Evolutionary conservation across 2,329 filamentous ascomycete genomes (phyloP).

Genomic region (Magnaporthiopsis poae): DNA sequence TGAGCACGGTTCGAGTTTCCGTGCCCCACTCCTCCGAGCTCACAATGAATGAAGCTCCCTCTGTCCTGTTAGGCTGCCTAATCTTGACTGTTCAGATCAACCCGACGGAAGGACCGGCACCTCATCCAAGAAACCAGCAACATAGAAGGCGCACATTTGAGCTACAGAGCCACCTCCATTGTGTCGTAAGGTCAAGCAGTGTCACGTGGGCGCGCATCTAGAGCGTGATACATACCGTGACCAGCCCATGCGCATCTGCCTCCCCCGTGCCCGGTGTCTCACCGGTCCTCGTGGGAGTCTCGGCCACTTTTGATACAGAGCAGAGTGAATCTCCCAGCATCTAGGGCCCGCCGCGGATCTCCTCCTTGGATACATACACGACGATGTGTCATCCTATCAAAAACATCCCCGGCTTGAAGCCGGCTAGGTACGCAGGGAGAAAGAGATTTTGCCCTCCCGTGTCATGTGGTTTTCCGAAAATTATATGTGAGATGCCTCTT

Average conservation of each 20-base stretch:
- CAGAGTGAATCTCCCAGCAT: neutral
- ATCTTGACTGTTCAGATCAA: neutral
- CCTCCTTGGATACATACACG: neutral
- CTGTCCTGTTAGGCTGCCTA: neutral
- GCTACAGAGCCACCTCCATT: neutral
- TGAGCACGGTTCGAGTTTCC: neutral
- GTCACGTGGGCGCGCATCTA: neutral
- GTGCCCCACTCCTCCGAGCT: neutral
- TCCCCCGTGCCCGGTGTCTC: neutral
- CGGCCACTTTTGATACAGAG: neutral
- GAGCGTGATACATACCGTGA: neutral
- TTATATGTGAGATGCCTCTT: neutral
- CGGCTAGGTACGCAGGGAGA: neutral
- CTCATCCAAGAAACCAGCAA: neutral
- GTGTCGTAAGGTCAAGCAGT: neutral
- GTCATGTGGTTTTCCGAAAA: neutral
- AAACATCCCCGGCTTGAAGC: neutral
- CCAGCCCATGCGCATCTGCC: neutral
- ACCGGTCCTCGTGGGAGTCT: neutral
- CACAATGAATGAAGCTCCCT: too few relatives aligned
- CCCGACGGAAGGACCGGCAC: neutral
- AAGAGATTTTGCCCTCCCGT: neutral
- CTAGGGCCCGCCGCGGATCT: neutral
- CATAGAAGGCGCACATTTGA: too few relatives aligned
- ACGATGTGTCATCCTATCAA: neutral